Percentiles rank a stretch among this genome's conserved stretches.
These are phyloP conservation scores for Mycena indigotica DNA, from an alignment of 768 basidiomycete genomes.

Conservation along the genomic window DNA sequence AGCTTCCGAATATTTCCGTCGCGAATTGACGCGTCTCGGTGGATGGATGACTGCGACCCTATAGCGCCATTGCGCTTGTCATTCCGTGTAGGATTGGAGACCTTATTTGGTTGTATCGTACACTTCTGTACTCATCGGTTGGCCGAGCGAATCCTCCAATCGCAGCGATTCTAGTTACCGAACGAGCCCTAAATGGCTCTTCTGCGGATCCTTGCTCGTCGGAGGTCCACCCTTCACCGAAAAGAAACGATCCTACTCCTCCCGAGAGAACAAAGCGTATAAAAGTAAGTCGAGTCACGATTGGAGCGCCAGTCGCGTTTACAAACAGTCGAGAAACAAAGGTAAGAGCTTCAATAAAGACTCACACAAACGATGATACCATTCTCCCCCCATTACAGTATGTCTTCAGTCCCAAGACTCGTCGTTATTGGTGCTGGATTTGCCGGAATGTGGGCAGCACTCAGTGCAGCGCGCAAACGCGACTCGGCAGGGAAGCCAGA, in stretches of 20 bases:
- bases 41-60: too few relatives aligned
- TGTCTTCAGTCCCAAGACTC: slow-evolving; percentile 7
- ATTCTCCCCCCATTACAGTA: too few relatives aligned
- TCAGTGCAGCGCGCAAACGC: slow-evolving; percentile 20
- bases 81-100: too few relatives aligned
- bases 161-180: too few relatives aligned
- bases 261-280: not conserved
- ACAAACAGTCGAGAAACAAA: not conserved
- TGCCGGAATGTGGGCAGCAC: slow-evolving; percentile 25
- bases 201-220: not conserved
- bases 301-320: too few relatives aligned
- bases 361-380: too few relatives aligned
- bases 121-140: too few relatives aligned
- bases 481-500: slow-evolving; percentile 13
- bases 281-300: not conserved
- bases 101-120: too few relatives aligned
- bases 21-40: not conserved
- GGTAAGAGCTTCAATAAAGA: not conserved
- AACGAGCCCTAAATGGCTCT: not conserved
- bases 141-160: too few relatives aligned
- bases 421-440: slow-evolving; percentile 25
- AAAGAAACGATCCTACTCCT: not conserved
- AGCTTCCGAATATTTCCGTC: not conserved
- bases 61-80: too few relatives aligned
- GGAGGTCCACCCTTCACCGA: not conserved